Evolutionary conservation across 1,284 basidiomycete species (phyloP).

Genomic region (Sanghuangporus weigelae): DNA sequence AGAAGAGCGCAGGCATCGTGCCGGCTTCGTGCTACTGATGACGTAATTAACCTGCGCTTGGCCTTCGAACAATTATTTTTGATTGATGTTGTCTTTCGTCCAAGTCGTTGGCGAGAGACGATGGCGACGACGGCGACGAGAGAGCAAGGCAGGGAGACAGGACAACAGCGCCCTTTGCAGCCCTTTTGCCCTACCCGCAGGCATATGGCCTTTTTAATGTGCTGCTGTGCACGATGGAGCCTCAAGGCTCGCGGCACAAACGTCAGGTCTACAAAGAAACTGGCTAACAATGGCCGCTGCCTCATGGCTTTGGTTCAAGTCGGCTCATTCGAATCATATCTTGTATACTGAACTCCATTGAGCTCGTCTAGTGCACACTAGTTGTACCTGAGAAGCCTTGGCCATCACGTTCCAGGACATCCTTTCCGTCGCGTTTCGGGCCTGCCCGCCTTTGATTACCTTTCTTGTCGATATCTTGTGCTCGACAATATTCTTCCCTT

Average conservation of each 20-base stretch:
- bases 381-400: conserved; percentile 3
- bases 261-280: background rate
- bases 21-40: conserved; percentile 1
- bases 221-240: conserved; percentile 6
- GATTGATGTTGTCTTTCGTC: background rate
- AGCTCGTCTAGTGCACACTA: background rate
- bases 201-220: background rate
- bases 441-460: background rate
- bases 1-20: conserved; percentile 5
- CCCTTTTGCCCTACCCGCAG: background rate
- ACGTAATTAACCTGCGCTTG: background rate
- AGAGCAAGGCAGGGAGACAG: background rate
- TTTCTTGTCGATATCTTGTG: background rate
- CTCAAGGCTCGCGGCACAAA: conserved; percentile 11
- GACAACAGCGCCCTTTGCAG: background rate
- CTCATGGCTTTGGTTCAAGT: background rate
- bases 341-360: background rate
- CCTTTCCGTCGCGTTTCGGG: conserved; percentile 1
- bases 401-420: conserved; percentile 4
- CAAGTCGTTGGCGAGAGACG: background rate
- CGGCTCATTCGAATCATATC: background rate
- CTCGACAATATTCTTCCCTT: background rate
- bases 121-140: background rate
- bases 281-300: background rate
- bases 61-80: background rate